Evolutionary conservation across 1,139 yeast species (phyloP).

Genomic region (Blastobotrys aristatus): DNA sequence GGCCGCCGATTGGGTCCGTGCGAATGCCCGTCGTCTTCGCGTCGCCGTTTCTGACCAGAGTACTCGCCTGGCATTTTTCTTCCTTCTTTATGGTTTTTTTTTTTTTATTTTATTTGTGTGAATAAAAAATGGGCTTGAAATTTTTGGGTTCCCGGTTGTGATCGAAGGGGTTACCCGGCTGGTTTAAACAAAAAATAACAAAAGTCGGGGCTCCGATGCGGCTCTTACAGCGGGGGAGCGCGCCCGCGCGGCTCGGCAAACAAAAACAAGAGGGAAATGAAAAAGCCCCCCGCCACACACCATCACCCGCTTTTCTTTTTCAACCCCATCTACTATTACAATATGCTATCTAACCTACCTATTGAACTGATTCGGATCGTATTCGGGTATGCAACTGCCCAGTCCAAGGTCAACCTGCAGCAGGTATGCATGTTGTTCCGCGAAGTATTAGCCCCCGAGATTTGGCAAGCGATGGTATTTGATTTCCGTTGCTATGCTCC

Average conservation of each 20-base stretch:
- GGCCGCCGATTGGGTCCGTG: conserved; percentile 16
- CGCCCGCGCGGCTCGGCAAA: too few species aligned
- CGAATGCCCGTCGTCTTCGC: conserved; percentile 16
- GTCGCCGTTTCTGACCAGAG: conserved; percentile 12
- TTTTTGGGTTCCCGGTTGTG: too few species aligned
- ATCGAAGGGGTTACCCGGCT: background rate
- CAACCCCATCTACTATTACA: too few species aligned
- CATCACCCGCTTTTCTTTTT: background rate
- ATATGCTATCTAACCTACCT: background rate
- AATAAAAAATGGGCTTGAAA: background rate
- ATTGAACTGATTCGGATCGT: conserved; percentile 7
- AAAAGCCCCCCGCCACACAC: too few species aligned
- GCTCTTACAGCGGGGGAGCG: background rate
- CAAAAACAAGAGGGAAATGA: background rate
- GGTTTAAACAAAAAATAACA: too few species aligned
- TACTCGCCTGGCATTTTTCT: conserved; percentile 9
- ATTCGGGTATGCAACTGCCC: background rate
- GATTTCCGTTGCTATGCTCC: conserved; percentile 6
- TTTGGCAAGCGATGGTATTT: conserved; percentile 8
- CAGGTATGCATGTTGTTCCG: conserved; percentile 3
- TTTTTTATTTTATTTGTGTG: background rate
- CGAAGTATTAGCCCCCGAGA: conserved; percentile 7
- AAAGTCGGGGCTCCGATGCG: background rate
- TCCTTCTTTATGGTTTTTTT: background rate
- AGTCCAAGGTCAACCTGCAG: conserved; percentile 7